phyloP scores from a whole-genome alignment of 2,329 filamentous ascomycete genomes.

The Alternaria triticimaculans region DNA sequence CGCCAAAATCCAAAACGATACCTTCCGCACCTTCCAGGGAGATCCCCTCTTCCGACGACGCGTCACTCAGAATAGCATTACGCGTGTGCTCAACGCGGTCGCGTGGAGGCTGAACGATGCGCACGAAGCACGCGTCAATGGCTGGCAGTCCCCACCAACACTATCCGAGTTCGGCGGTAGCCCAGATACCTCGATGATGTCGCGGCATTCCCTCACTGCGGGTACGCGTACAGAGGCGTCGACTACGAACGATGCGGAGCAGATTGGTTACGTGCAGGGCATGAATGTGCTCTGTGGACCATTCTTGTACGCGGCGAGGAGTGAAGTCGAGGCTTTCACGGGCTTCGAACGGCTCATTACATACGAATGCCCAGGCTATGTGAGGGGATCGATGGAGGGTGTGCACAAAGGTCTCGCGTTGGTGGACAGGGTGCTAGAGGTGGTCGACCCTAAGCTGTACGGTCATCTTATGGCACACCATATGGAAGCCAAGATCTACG shows the following conservation, averaged over 20 bases:
- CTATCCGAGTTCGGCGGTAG: constrained; percentile 57
- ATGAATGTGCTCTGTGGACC: constrained; percentile 98
- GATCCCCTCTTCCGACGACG: constrained; percentile 96
- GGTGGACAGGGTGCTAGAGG: constrained; percentile 88
- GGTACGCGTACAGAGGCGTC: constrained; percentile 40
- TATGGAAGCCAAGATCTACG: constrained; percentile 92
- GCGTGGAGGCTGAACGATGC: constrained; percentile 93
- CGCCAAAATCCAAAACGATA: constrained; percentile 97
- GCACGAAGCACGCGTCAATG: constrained; percentile 63
- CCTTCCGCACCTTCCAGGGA: constrained; percentile 93
- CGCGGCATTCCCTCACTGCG: constrained; percentile 40
- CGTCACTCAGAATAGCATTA: constrained; percentile 93
- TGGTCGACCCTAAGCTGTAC: constrained; percentile 88
- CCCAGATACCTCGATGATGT: constrained; percentile 51
- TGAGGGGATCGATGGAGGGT: constrained; percentile 94
- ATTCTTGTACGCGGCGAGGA: constrained; percentile 91
- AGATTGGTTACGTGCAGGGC: constrained; percentile 93
- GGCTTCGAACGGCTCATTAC: constrained; percentile 89
- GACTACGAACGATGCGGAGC: constrained; percentile 60
- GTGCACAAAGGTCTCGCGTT: constrained; percentile 91
- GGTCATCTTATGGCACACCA: constrained; percentile 84
- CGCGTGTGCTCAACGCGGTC: constrained; percentile 90
- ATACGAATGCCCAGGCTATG: constrained; percentile 88
- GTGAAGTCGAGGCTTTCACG: constrained; percentile 92
- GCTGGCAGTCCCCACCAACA: constrained; percentile 58